Percentiles rank a stretch among this genome's conserved stretches.
These are phyloP conservation scores for Neoboletus brunneissimus DNA, from an alignment of 768 basidiomycete species.

Conservation along the genomic window DNA sequence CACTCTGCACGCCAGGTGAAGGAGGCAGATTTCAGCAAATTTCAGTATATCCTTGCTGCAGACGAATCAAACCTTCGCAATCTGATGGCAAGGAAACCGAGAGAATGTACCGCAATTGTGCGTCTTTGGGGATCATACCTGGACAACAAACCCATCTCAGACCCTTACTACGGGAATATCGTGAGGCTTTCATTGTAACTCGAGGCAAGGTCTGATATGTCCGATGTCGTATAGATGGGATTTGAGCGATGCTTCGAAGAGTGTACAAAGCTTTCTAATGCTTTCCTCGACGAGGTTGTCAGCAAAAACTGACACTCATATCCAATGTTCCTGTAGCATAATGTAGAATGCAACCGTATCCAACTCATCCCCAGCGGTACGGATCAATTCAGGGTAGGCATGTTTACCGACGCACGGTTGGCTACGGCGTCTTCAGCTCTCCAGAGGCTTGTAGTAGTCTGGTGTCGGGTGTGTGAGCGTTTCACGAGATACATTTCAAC, in stretches of 20 bases:
- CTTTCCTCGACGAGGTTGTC: conserved; percentile 70
- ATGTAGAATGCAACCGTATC: conserved; percentile 8
- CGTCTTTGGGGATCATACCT: conserved; percentile 80
- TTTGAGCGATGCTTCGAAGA: conserved; percentile 81
- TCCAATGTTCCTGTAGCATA: not conserved
- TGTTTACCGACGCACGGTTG: conserved; percentile 76
- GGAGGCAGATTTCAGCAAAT: conserved; percentile 64
- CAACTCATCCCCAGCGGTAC: not conserved
- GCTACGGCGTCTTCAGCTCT: conserved; percentile 80
- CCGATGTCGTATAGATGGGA: conserved; percentile 44
- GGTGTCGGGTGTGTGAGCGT: conserved; percentile 6
- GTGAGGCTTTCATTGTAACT: conserved; percentile 36
- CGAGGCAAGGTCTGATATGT: conserved; percentile 2
- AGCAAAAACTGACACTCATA: conserved; percentile 27
- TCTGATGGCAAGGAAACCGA: conserved; percentile 52
- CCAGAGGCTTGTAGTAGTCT: conserved; percentile 95
- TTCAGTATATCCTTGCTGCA: conserved; percentile 84
- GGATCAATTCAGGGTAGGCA: conserved; percentile 69
- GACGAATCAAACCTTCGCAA: conserved; percentile 73
- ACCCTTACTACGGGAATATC: conserved; percentile 80
- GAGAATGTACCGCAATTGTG: conserved; percentile 58
- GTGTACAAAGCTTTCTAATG: conserved; percentile 69
- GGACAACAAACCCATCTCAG: conserved; percentile 67
- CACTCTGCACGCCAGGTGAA: conserved; percentile 65
- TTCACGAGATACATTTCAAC: not conserved